Evolutionary conservation across 2,329 filamentous ascomycete species (phyloP), one percentile per base, ranked within the genome.

Genomic region (Aspergillus arachidicola): DNA sequence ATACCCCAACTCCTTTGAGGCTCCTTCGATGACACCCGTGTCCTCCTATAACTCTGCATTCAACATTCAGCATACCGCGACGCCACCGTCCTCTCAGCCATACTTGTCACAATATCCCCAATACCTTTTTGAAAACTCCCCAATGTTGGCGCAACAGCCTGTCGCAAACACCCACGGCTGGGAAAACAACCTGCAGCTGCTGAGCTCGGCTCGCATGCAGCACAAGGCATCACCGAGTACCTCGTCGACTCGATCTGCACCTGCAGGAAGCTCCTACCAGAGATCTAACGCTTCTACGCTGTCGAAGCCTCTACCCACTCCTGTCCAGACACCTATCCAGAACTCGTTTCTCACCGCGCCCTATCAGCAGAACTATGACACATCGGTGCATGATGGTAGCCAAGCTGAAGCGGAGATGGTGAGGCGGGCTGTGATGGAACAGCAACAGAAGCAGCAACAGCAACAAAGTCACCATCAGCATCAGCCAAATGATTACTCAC

Each of bases 371-470:
- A 80, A 77, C 68, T 83, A 80, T 75, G 77, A 80, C 51, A 72
- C 74, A 2, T 75, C 78, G 1, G 74, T 78, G 14, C 73, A 80
- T 23, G 79, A 84, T 75, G 75, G 68, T 60, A 73, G 72, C 60
- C 73, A 74, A 71, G 75, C 80, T 66, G 79, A 82, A 12, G 82
- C 84, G n/a, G 85, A 87, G 70, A 79, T 85, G 73, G 87, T 88
- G 84, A 86, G 85, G 78, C 82, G 83, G 64, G 84, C 83, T 62
- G 79, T 85, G 63, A 81, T 88, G 78, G 85, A 80, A 46, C 79
- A 81, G 45, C 73, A 78, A 57, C 69, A 73, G 50, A 66, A 73
- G 59, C 79, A 80, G 30, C 72, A 78, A 56, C 69, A 71, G n/a
- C 68, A 71, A 63, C 70, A 74, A 58, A 64, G 72, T 3, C 69